Evolutionary conservation across 2,329 filamentous ascomycete species (phyloP).

Genomic region (Chaetomiaceae sp.): DNA sequence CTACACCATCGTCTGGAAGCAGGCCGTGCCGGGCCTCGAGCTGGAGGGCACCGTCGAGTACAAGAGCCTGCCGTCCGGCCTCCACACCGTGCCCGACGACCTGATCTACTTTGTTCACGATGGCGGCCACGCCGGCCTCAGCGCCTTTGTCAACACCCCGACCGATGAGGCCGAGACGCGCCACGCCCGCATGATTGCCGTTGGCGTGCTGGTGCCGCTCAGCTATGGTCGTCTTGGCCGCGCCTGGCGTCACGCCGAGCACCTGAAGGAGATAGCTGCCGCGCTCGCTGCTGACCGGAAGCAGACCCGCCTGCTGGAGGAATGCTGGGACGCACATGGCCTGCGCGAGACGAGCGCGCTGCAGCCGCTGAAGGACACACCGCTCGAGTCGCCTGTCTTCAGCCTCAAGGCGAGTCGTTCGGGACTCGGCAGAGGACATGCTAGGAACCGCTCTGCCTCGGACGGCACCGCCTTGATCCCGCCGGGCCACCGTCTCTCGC

Average conservation of each 20-base stretch:
- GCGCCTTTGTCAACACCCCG: conserved; percentile 80
- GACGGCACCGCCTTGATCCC: conserved; percentile 55
- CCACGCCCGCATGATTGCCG: conserved; percentile 87
- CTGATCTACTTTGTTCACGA: conserved; percentile 91
- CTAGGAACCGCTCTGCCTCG: conserved; percentile 53
- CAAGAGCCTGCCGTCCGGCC: conserved; percentile 88
- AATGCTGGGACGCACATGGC: conserved; percentile 70
- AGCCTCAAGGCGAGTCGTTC: conserved; percentile 37
- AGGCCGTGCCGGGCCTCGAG: conserved; percentile 59
- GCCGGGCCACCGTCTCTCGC: conserved; percentile 60
- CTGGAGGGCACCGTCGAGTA: conserved; percentile 89
- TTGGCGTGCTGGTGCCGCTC: conserved; percentile 80
- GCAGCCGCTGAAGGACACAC: conserved; percentile 38
- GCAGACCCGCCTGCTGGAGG: conserved; percentile 58
- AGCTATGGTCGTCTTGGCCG: conserved; percentile 80
- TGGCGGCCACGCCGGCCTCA: conserved; percentile 73
- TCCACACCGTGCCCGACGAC: conserved; percentile 84
- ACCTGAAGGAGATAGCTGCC: conserved; percentile 65
- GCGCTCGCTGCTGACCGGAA: conserved; percentile 59
- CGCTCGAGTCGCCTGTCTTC: conserved; percentile 46
- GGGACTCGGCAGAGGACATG: conserved; percentile 39
- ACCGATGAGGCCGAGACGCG: conserved; percentile 70
- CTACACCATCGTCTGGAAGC: conserved; percentile 87
- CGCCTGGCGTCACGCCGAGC: conserved; percentile 80
- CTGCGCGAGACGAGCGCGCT: conserved; percentile 36